These are phyloP conservation scores for Xylona heveae DNA, from an alignment of 495 filamentous ascomycete genomes.

Conservation along the genomic window DNA sequence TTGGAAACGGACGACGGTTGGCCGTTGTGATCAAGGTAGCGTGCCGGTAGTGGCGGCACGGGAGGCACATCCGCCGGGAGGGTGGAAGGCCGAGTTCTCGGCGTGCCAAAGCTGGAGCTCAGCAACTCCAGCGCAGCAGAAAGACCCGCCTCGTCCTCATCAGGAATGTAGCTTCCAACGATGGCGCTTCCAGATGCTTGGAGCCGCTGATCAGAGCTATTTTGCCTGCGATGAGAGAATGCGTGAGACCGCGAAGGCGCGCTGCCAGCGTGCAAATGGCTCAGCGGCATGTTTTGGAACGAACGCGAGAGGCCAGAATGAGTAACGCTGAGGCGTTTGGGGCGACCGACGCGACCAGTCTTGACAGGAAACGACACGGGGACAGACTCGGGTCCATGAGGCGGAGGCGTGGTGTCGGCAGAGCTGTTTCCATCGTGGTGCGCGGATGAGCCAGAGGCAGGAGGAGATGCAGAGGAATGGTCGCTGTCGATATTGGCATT, in stretches of 20 bases:
- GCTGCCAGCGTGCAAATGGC: no score
- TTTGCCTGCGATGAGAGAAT: conserved; percentile 25
- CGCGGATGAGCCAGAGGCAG: conserved; percentile 56
- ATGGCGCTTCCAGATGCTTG: conserved; percentile 22
- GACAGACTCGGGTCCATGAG: no score
- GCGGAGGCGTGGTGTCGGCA: conserved; percentile 37
- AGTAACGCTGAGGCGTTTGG: no score
- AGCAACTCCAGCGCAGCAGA: conserved; percentile 79
- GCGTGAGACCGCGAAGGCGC: conserved; percentile 61
- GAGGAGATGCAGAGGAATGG: conserved; percentile 60
- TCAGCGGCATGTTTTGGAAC: no score
- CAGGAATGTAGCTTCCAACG: conserved; percentile 20
- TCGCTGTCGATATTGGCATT: conserved; percentile 40
- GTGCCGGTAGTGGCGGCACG: conserved; percentile 62
- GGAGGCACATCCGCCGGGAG: conserved; percentile 56
- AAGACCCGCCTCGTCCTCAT: conserved; percentile 59
- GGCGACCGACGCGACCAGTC: no score
- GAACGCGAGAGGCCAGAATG: no score
- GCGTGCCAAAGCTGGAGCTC: conserved; percentile 77
- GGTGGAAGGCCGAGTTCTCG: conserved; percentile 44
- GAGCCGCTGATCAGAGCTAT: conserved; percentile 16
- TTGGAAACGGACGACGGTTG: conserved; percentile 16
- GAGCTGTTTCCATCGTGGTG: conserved; percentile 44
- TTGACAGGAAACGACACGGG: no score
- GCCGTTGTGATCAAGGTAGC: conserved; percentile 31